A percentile compares a stretch with the other conserved stretches of the same genome.
Evolutionary conservation across 495 filamentous ascomycete genomes (phyloP).

Genomic region (Hypoxylon lienhwacheense): DNA sequence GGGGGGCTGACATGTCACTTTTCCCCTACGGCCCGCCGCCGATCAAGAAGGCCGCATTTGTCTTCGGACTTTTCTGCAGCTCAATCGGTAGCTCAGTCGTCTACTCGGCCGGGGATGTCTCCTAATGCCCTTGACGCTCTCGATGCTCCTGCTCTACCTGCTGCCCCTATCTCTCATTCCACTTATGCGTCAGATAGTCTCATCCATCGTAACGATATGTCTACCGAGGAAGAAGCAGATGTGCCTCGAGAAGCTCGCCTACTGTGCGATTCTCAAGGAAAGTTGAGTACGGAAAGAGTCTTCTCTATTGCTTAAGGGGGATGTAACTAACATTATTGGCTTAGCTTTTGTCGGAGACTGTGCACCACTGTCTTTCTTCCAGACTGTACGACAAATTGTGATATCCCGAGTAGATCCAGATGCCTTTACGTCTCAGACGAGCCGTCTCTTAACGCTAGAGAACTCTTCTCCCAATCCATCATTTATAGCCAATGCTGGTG

Average conservation of each 20-base stretch:
- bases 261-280: conserved; percentile 60
- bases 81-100: conserved; percentile 19
- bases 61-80: conserved; percentile 7
- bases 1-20: conserved; percentile 17
- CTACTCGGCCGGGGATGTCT: conserved; percentile 10
- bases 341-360: conserved; percentile 67
- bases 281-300: conserved; percentile 46
- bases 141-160: not conserved
- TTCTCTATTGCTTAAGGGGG: not conserved
- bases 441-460: conserved; percentile 67
- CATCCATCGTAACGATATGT: conserved; percentile 24
- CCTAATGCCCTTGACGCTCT: conserved; percentile 2
- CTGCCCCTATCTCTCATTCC: not conserved
- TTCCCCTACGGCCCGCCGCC: conserved; percentile 23
- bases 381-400: conserved; percentile 69
- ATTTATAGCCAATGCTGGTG: conserved; percentile 9
- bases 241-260: conserved; percentile 55
- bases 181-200: not conserved
- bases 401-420: conserved; percentile 62
- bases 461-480: conserved; percentile 36
- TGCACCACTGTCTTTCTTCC: conserved; percentile 67
- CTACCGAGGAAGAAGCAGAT: conserved; percentile 47
- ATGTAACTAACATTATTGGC: not conserved
- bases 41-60: conserved; percentile 12
- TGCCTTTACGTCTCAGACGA: conserved; percentile 65